Evolutionary conservation across 225 moss, liverwort and hornwort species (phyloP), one percentile per base, ranked within the genome.

Genomic region (Anthoceros angustus): DNA sequence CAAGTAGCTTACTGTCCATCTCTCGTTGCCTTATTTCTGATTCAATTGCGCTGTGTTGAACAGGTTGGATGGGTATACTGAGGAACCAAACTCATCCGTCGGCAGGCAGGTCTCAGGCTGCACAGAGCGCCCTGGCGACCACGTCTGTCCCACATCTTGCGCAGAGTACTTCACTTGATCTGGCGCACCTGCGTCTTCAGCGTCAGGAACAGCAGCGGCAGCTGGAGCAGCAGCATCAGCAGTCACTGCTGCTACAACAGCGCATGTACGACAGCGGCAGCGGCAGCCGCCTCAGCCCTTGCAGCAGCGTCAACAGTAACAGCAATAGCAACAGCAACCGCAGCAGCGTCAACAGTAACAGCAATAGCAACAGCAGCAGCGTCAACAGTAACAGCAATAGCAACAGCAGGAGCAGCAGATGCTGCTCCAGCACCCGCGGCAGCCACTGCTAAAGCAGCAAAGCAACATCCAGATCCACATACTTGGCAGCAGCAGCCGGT

Each of bases 351-450:
- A n/a, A 42, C 80, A 78, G 43, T 70, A 80, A 42, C 80, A 78
- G 69, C 86, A 79, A 69, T 68, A 79, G 81, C 81, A 79, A 66
- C 84, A 75, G 41, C 78, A 81, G 63, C 84, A 84, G 72, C 84
- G 71, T n/a, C 79, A 73, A 73, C 81, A 84, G 63, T 81, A 84
- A 16, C 78, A 74, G 69, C 61, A 69, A 43, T 74, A 81, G 62
- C 60, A 78, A 67, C 64, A 76, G 23, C 75, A 77, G 61, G 82
- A 85, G 76, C 55, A 41, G 61, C 14, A 50, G 72, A 65, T 61
- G 60, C 71, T 45, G 18, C 70, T 63, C 62, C 70, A 70, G 48
- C 55, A 25, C 10, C 64, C 25, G 32, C n/a, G n/a, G n/a, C n/a
- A n/a, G n/a, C n/a, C n/a, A n/a, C n/a, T n/a, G n/a, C n/a, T n/a